Conservation (phyloP, 495 filamentous ascomycete genomes). For the Saxophila tyrrhenica region DNA sequence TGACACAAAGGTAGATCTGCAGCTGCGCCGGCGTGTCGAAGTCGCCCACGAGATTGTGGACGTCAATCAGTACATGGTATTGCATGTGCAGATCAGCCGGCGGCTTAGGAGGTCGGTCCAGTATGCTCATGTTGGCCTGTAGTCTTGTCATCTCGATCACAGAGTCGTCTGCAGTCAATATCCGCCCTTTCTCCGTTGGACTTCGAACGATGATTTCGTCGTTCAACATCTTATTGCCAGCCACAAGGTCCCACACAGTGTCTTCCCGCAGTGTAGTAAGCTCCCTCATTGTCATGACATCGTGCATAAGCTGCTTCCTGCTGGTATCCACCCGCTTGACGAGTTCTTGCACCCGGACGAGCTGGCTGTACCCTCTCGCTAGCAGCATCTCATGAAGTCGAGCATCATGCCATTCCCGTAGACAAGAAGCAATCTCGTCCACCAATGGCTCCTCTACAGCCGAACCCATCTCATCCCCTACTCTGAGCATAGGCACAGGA, state of each 20-base stretch:
- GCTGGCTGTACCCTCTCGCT: conserved; percentile 60
- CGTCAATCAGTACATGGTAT: conserved; percentile 76
- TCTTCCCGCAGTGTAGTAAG: conserved; percentile 62
- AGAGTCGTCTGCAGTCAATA: conserved; percentile 85
- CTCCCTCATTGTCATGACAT: conserved; percentile 79
- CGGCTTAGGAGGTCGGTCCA: conserved; percentile 61
- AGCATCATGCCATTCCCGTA: conserved; percentile 96
- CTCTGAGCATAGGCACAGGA: conserved; percentile 92
- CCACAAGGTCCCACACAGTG: conserved; percentile 89
- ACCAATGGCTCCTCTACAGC: conserved; percentile 83
- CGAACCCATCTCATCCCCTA: conserved; percentile 89
- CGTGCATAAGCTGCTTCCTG: conserved; percentile 80
- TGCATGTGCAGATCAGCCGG: conserved; percentile 58
- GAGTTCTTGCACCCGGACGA: conserved; percentile 71
- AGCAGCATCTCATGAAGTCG: conserved; percentile 92
- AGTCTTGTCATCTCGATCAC: conserved; percentile 81
- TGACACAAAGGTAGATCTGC: conserved; percentile 66
- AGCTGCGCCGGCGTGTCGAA: conserved; percentile 61
- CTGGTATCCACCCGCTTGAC: conserved; percentile 71
- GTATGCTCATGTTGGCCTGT: conserved; percentile 90
- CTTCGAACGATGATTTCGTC: conserved; percentile 90
- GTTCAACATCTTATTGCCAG: conserved; percentile 82
- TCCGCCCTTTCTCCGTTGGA: conserved; percentile 65
- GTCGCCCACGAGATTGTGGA: conserved; percentile 66
- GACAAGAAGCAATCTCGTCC: conserved; percentile 91